Evolutionary conservation across 2,329 filamentous ascomycete genomes (phyloP).

Genomic region (Emergomyces africanus): DNA sequence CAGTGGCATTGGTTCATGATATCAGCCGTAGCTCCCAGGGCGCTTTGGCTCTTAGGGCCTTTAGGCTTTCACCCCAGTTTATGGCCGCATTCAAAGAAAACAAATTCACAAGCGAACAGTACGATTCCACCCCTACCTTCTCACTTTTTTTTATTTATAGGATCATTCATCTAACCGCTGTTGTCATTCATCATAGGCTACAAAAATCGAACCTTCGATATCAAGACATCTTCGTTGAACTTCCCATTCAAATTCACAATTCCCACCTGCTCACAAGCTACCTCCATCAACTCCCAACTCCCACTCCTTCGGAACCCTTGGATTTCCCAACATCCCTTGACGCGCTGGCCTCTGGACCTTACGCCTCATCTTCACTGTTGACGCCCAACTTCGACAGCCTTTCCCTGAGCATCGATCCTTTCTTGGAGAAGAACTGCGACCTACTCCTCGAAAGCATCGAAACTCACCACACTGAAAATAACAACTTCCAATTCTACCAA

Average conservation of each 20-base stretch:
- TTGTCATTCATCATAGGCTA: conserved; percentile 44
- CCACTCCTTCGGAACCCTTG: conserved; percentile 53
- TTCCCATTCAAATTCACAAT: conserved; percentile 86
- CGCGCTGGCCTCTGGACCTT: conserved; percentile 56
- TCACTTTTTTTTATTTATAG: neutral
- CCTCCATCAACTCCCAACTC: conserved; percentile 75
- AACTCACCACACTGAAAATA: conserved; percentile 94
- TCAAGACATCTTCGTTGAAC: conserved; percentile 84
- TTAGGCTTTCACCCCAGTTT: conserved; percentile 76
- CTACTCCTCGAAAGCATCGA: conserved; percentile 94
- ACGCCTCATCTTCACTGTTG: conserved; percentile 50
- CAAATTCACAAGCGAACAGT: conserved; percentile 96
- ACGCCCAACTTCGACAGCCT: conserved; percentile 82
- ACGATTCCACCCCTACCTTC: conserved; percentile 24
- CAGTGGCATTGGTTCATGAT: conserved; percentile 84
- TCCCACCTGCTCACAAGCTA: conserved; percentile 92
- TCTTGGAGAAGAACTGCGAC: conserved; percentile 96
- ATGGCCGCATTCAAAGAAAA: conserved; percentile 89
- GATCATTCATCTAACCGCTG: neutral
- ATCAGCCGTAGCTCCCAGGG: conserved; percentile 92
- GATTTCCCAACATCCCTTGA: conserved; percentile 66
- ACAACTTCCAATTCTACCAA: conserved; percentile 98
- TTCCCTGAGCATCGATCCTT: conserved; percentile 89
- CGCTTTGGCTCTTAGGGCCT: conserved; percentile 76
- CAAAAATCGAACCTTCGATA: conserved; percentile 90